Base-by-base conservation (phyloP, 768 basidiomycete genomes). In the Suillus tomentosus region DNA sequence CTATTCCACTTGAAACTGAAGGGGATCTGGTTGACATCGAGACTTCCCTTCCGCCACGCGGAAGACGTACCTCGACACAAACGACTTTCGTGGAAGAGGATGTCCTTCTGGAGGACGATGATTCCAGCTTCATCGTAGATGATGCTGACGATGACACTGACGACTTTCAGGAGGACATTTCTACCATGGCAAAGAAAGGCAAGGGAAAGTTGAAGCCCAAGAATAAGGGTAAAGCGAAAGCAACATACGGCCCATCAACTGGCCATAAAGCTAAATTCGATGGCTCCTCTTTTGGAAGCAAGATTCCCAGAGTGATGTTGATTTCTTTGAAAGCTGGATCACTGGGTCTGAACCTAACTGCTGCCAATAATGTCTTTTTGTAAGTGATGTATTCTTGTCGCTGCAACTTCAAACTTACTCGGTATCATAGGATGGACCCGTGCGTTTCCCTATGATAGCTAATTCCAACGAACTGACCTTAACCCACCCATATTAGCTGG, bases 271-370 rank as follows among this genome's bases (percentile, higher is more conserved):
- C 54, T 47, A 45, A 34, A 60, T 67, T 72, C 57, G 64, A 73
- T 50, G 60, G 64, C 5, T 71, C 69, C 61, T 62, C 69, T 42
- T 72, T 71, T 57, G 40, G 66, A 27, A 77, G 75, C 13, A 74
- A 71, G 36, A 92, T 88, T 71, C 91, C 94, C 5, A 84, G 81
- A 65, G 88, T 96, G 40, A 88, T 96, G 90, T 79, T 96, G 60
- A 89, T 96, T 62, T 95, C 94, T 7, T 79, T 95, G 69, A 95
- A 94, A 77, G 88, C 86, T 54, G 94, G 94, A 22, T 93, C 94
- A 5, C 81, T 96, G 39, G 94, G 94, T 9, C 77, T 96, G 62
- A 95, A 96, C 74, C 76, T 95, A 67, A 95, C 94, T 27, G 93
- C 90, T 22, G 94, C 94, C 2, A 94, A 94, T 69, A 92, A 95